Conservation (phyloP, 2,329 filamentous ascomycete species). For the Aspergillus novofumigatus region DNA sequence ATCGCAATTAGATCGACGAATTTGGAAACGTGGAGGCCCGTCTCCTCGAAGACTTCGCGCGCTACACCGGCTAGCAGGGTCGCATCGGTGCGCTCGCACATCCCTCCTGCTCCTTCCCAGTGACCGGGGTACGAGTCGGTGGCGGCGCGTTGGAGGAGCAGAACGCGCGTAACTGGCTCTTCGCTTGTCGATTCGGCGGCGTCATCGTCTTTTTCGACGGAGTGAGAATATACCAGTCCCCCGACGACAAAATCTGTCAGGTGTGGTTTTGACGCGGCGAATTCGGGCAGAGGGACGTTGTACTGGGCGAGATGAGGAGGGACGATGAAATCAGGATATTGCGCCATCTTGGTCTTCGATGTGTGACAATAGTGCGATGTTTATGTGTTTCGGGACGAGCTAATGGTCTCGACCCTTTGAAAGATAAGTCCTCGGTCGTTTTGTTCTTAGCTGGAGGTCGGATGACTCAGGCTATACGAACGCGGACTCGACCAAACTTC, state of each 20-base stretch:
- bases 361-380: not conserved
- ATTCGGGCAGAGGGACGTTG: constrained; percentile 23
- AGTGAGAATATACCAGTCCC: constrained; percentile 26
- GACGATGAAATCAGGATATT: constrained; percentile 14
- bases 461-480: not conserved
- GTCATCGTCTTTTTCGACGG: not conserved
- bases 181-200: not conserved
- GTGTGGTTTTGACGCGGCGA: constrained; percentile 24
- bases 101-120: constrained; percentile 53
- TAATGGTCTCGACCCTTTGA: not conserved
- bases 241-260: constrained; percentile 26
- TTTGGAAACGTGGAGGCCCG: constrained; percentile 43
- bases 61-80: constrained; percentile 48
- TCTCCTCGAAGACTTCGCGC: constrained; percentile 51
- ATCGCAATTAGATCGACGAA: constrained; percentile 41
- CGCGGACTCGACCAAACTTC: not conserved
- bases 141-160: constrained; percentile 43
- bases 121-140: constrained; percentile 36
- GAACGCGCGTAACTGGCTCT: constrained; percentile 27
- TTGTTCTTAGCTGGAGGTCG: not conserved
- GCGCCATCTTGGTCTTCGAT: not conserved
- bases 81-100: constrained; percentile 42
- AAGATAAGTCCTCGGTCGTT: not conserved
- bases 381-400: not conserved
- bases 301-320: constrained; percentile 29